These are phyloP conservation scores for Dothistroma septosporum DNA, from an alignment of 2,329 filamentous ascomycete genomes.

Conservation along the genomic window DNA sequence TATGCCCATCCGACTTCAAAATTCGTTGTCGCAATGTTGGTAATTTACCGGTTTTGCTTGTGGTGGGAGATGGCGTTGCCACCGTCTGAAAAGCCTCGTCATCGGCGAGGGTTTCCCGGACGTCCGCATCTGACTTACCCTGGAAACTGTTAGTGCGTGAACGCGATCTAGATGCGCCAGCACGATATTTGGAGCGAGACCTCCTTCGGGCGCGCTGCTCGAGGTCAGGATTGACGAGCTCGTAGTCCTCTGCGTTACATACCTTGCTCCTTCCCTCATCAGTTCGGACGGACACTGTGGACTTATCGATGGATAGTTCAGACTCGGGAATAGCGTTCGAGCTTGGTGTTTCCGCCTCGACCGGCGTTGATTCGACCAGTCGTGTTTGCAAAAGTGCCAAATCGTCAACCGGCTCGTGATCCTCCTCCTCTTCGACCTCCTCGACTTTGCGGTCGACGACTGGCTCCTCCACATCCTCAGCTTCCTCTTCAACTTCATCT, in stretches of 20 bases:
- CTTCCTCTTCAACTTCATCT: too few species aligned
- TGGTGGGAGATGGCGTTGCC: background rate
- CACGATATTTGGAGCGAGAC: background rate
- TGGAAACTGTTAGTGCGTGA: background rate
- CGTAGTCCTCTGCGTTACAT: background rate
- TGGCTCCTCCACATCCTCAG: background rate
- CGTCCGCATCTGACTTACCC: background rate
- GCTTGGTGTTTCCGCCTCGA: background rate
- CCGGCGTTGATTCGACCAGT: background rate
- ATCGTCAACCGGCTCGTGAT: background rate
- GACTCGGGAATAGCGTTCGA: background rate
- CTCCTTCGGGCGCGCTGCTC: background rate
- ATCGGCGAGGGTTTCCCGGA: background rate
- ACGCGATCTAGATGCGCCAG: background rate
- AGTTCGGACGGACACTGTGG: background rate
- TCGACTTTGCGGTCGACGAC: background rate
- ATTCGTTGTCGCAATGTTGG: background rate
- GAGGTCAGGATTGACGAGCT: background rate
- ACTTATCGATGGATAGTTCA: background rate
- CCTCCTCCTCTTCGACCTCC: conserved; percentile 1
- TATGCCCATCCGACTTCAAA: background rate
- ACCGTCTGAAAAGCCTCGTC: background rate
- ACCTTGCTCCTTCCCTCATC: background rate
- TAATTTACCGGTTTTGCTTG: background rate
- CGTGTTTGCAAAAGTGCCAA: background rate